Evolutionary conservation across 768 basidiomycete species (phyloP), one percentile per base, ranked within the genome.

Genomic region (Lactarius trivialis): DNA sequence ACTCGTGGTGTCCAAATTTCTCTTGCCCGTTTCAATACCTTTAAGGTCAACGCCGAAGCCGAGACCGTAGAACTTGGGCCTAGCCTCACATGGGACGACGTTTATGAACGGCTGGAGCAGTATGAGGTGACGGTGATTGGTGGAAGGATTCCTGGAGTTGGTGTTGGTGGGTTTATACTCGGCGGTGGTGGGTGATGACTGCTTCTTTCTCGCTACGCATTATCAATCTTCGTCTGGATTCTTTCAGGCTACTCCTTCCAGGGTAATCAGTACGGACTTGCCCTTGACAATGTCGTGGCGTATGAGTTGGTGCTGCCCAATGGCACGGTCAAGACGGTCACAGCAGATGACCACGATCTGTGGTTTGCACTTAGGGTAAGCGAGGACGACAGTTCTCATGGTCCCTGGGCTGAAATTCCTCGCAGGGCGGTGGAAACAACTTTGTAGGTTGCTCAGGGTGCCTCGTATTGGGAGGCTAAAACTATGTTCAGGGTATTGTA

Each of bases 221-320:
- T 4, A 2, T 21, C n/a, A 21, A 9, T 45, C 3, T 45, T 43
- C 8, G 21, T 21, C 43, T 24, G 12, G 32, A 34, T 12, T 12
- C 33, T 11, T 52, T 33, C 17, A 79, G 84, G 85, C 6, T 85
- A 83, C 65, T 84, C 85, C 12, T 85, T 79, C 79, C 72, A 76
- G 49, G 79, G 80, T 1, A 84, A 85, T 57, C 80, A 84, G 53
- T 74, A 77, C 62, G 84, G 85, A 12, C 64, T 86, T 55, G 78
- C 81, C 0, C 26, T 78, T 8, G 85, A 85, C 60, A 82, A 73
- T 0, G 74, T 85, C 21, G 69, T 71, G 8, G 76, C 76, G 0
- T 83, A 71, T 65, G 82, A 85, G 60, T 71, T 86, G 1, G 83
- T 84, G 0, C 72, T 79, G 58, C 83, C 84, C 0, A 76, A 76